Percentiles rank a stretch among this genome's conserved stretches.
Conservation (phyloP, 2,329 filamentous ascomycete species). For the Pseudogymnoascus sp. region DNA sequence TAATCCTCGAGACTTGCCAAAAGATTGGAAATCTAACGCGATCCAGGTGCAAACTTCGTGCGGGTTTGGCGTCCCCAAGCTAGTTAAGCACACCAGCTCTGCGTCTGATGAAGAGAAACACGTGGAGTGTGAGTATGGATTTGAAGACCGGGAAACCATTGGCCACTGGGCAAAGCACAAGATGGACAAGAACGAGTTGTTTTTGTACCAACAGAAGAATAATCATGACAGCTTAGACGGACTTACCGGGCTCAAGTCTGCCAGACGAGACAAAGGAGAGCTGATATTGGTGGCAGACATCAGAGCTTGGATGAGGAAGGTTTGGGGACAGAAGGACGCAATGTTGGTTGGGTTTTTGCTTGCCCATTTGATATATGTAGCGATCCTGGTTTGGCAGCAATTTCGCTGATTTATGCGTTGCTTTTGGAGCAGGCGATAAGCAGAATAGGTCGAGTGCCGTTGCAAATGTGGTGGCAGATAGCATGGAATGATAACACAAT, state of each 20-base stretch:
- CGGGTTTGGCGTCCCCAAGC: slow-evolving; percentile 54
- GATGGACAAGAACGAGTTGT: slow-evolving; percentile 41
- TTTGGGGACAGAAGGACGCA: slow-evolving; percentile 11
- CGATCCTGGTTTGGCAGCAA: background rate
- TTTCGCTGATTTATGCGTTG: background rate
- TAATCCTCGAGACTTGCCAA: background rate
- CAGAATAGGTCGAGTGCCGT: background rate
- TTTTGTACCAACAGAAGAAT: slow-evolving; percentile 47
- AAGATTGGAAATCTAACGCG: background rate
- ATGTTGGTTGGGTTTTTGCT: slow-evolving; percentile 10
- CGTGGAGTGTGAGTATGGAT: slow-evolving; percentile 25
- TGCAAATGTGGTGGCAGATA: background rate
- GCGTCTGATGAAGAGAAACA: slow-evolving; percentile 27
- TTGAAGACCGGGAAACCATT: slow-evolving; percentile 49
- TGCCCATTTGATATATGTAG: slow-evolving; percentile 7
- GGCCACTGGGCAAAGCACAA: slow-evolving; percentile 42
- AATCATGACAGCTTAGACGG: slow-evolving; percentile 52
- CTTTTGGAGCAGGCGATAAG: background rate
- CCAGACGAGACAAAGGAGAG: slow-evolving; percentile 42
- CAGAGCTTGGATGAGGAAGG: slow-evolving; percentile 11
- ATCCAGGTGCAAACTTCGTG: slow-evolving; percentile 53
- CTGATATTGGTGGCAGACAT: slow-evolving; percentile 36
- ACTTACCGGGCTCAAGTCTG: slow-evolving; percentile 46
- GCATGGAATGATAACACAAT: background rate
- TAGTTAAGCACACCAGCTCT: slow-evolving; percentile 23